Evolutionary conservation across 2,329 filamentous ascomycete species (phyloP).

Genomic region (Cercospora sojina): DNA sequence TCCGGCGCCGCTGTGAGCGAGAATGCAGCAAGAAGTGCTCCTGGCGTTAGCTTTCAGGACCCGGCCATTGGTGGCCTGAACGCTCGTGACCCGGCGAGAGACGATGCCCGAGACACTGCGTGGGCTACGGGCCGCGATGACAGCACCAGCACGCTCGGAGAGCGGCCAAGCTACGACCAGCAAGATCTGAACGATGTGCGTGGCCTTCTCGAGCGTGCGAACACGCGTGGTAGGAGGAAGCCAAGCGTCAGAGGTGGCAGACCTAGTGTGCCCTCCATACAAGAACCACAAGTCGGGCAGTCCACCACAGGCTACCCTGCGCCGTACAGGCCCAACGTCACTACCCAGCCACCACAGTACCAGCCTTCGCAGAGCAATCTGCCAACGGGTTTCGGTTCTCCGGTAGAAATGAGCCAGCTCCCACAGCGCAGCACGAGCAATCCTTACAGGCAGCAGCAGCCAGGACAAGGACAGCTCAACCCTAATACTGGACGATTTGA

Average conservation of each 20-base stretch:
- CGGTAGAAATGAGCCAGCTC: slow-evolving; percentile 29
- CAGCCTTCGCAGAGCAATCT: slow-evolving; percentile 19
- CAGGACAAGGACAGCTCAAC: slow-evolving; percentile 3
- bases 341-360: slow-evolving; percentile 15
- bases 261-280: slow-evolving; percentile 34
- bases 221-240: slow-evolving; percentile 46
- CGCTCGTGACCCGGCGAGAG: slow-evolving; percentile 44
- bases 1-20: slow-evolving; percentile 20
- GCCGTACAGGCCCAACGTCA: slow-evolving; percentile 15
- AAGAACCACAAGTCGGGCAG: slow-evolving; percentile 25
- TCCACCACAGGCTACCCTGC: slow-evolving; percentile 10
- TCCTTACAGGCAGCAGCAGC: slow-evolving; percentile 24
- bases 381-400: slow-evolving; percentile 14
- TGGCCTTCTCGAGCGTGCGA: slow-evolving; percentile 46
- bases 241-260: slow-evolving; percentile 26
- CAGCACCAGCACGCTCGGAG: slow-evolving; percentile 35
- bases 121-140: slow-evolving; percentile 46
- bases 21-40: slow-evolving; percentile 14
- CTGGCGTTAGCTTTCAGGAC: slow-evolving; percentile 29
- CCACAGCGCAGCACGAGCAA: slow-evolving; percentile 28
- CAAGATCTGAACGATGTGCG: slow-evolving; percentile 50
- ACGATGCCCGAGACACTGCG: slow-evolving; percentile 43
- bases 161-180: slow-evolving; percentile 46
- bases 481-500: slow-evolving; percentile 16
- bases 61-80: slow-evolving; percentile 45